Evolutionary conservation across 768 basidiomycete species (phyloP), one percentile per base, ranked within the genome.

Genomic region (Epithele typhae): DNA sequence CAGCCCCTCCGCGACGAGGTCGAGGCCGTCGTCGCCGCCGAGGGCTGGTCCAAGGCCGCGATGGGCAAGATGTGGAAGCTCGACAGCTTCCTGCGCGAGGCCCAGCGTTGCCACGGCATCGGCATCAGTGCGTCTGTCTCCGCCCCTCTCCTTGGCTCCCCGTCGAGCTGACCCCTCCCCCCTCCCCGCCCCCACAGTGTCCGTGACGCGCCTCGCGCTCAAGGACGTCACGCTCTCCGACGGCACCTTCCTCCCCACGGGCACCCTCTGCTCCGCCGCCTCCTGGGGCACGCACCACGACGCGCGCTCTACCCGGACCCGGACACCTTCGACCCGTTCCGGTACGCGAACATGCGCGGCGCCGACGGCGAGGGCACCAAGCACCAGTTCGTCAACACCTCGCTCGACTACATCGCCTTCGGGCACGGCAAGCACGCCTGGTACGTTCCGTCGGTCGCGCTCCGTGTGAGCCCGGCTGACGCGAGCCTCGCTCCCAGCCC

Each of bases 211-310:
- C 5, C 59, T 62, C 44, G 65, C 63, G 2, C 38, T 67, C 19
- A 59, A 66, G 43, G 68, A 72, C 34, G 69, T 68, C 54, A 69
- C 65, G 1, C 68, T 78, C 45, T 72, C 71, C 4, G 67, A 77
- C 53, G 74, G 73, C 5, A 69, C 67, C 1, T 50, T 56, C 35
- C 50, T 77, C 11, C 74, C 73, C 3, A 57, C 60, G 30, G 72
- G 70, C 3, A 66, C 68, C 0, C 56, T 63, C 23, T 44, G 75
- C 7, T 52, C 59, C 10, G 56, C 66, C 2, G 56, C 71, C 0
- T 34, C 55, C 12, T 46, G 46, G 10, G 58, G 59, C 4, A 62
- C 61, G 30, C 73, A 76, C 41, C 37, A 19, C 21, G 58, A 61
- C 40, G 50, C 46, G 45, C 43, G 11, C 44, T 64, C 32, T 74